These are phyloP conservation scores for Ceratobasidium sp. DNA, from an alignment of 1,284 basidiomycete species.

Conservation along the genomic window DNA sequence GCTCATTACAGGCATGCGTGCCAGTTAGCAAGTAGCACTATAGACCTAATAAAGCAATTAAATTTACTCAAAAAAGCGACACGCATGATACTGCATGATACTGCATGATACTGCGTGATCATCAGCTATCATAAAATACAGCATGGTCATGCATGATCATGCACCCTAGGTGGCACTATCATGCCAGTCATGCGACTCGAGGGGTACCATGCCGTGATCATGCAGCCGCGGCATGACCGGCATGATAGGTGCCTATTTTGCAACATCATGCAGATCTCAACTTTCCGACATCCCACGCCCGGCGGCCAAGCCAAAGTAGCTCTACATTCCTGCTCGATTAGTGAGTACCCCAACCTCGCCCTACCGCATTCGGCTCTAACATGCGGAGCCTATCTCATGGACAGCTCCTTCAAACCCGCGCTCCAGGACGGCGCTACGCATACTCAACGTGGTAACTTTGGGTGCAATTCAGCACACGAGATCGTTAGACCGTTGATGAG, in stretches of 20 bases:
- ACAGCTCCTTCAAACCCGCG: constrained; percentile 48
- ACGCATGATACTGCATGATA: too few species aligned
- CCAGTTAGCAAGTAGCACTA: too few species aligned
- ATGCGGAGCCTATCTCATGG: constrained; percentile 47
- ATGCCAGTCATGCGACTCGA: too few species aligned
- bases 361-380: not conserved
- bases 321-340: constrained; percentile 15
- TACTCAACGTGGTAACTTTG: constrained; percentile 40
- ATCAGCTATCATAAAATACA: too few species aligned
- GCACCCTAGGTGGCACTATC: too few species aligned
- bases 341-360: constrained; percentile 18
- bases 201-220: too few species aligned
- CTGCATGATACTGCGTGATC: too few species aligned
- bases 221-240: too few species aligned
- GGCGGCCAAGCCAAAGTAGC: constrained; percentile 25
- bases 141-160: too few species aligned
- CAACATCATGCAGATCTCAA: constrained; percentile 45
- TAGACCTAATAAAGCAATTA: too few species aligned
- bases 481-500: not conserved
- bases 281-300: constrained; percentile 39
- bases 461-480: constrained; percentile 5
- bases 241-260: constrained; percentile 40
- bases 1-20: too few species aligned
- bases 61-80: too few species aligned
- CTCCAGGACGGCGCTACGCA: constrained; percentile 47